A percentile compares a stretch with the other conserved stretches of the same genome.
Conservation (phyloP, 495 filamentous ascomycete species). For the Talaromyces proteolyticus region DNA sequence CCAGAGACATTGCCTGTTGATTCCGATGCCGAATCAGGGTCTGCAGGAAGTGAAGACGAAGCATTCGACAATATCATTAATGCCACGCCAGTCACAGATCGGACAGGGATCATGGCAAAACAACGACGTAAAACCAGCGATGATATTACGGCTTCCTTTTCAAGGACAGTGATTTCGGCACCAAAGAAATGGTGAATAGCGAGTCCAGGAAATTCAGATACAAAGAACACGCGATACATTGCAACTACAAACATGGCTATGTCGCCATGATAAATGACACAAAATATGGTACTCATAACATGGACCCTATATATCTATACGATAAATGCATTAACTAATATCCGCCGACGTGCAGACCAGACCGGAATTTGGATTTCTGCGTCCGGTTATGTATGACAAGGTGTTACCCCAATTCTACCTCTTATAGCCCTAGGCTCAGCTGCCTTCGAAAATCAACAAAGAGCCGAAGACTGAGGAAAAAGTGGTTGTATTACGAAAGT, state of each 20-base stretch:
- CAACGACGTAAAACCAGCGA: conserved; percentile 34
- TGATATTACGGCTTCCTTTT: conserved; percentile 52
- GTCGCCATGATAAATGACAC: too few relatives aligned
- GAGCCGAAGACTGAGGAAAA: too few relatives aligned
- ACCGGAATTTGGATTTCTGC: too few relatives aligned
- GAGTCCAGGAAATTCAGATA: neutral
- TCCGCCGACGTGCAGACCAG: too few relatives aligned
- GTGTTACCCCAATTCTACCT: too few relatives aligned
- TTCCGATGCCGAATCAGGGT: conserved; percentile 68
- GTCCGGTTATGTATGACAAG: too few relatives aligned
- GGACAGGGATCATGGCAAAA: conserved; percentile 64
- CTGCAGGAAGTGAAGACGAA: conserved; percentile 51
- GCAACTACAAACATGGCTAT: neutral
- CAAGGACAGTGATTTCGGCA: conserved; percentile 53
- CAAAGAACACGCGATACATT: neutral
- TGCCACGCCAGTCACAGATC: conserved; percentile 79
- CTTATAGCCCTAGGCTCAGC: too few relatives aligned
- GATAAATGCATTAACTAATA: too few relatives aligned
- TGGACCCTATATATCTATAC: too few relatives aligned
- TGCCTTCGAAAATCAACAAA: too few relatives aligned
- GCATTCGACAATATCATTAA: conserved; percentile 88
- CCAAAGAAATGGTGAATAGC: conserved; percentile 50
- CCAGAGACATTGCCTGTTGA: conserved; percentile 47
- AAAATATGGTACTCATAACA: too few relatives aligned
- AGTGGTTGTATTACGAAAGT: too few relatives aligned